Conservation (phyloP, 164 flowering plant species). For the Kingdonia uniflora region DNA sequence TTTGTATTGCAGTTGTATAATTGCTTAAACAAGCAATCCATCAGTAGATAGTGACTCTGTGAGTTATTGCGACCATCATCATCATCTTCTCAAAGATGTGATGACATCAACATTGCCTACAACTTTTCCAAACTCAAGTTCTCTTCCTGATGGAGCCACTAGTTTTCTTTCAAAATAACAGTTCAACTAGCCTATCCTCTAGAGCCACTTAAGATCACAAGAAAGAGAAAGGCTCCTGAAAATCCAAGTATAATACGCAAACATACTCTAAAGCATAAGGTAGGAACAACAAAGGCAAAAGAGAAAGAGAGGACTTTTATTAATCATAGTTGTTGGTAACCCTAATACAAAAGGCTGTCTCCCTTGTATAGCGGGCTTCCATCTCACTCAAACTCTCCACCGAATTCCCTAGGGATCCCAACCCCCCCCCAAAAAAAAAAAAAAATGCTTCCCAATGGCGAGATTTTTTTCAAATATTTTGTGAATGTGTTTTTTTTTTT, state of each 20-base stretch:
- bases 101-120: neutral
- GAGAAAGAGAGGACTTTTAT: no score
- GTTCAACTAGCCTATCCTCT: constrained; percentile 31
- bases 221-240: constrained; percentile 80
- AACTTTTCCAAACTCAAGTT: neutral
- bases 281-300: no score
- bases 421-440: no score
- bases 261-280: no score
- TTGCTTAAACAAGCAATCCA: constrained; percentile 49
- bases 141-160: constrained; percentile 60
- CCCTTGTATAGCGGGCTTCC: no score
- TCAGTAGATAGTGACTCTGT: constrained; percentile 42
- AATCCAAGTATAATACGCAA: constrained; percentile 73
- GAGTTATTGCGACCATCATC: constrained; percentile 36
- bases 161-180: constrained; percentile 34
- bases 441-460: no score
- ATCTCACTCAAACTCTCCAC: no score
- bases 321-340: no score
- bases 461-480: no score
- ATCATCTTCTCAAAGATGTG: constrained; percentile 16
- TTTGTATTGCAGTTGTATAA: constrained; percentile 23
- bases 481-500: no score
- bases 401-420: no score
- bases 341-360: no score
- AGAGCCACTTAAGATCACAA: constrained; percentile 42